Base-by-base conservation (phyloP, 192 early-diverging fungal genomes). In the Coemansia sp. region DNA sequence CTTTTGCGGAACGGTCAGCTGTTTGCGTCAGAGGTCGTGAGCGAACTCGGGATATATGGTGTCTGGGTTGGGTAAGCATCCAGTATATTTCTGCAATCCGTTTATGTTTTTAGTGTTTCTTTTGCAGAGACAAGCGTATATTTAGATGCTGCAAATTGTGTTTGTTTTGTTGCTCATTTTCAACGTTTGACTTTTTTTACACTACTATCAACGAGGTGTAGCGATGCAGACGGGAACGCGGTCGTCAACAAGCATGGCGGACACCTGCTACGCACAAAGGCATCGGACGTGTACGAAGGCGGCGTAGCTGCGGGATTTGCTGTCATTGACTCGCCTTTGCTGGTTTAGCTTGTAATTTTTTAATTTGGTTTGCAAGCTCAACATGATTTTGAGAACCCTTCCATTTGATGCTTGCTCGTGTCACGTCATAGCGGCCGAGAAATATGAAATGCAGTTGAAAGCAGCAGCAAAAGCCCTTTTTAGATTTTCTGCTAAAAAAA, bases 281-380 rank as follows among this genome's bases (percentile, higher is more conserved):
- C 85, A 0, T 82, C 85, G 12, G 87, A 88, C 51, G 89, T 90
- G 3, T 89, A 93, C 51, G 97, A 99, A 76, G 97, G 97, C 20
- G 97, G 97, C 14, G 96, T 99, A 4, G 95, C 95, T 0, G 92
- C 93, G 34, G 97, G 97, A 62, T 96, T 91, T 85, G 90, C 91
- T 28, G 96, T 98, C 12, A 88, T 98, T 72, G 94, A 96, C 70
- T 91, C 89, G 60, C 88, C 91, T 28, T 69, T 94, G 32, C 77
- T 96, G 22, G 66, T 92, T 7, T 89, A 85, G 20, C 7, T 30
- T 2, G 7, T 30, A 6, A 55, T 20, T 30, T 55, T 6, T 29
- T 52, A 25, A 11, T 52, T 25, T 55, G 5, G 8, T 45, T 45
- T 12, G 12, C 5, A 5, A 14, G 12, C 7, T 14, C 5, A 45